Evolutionary conservation across 1,284 basidiomycete genomes (phyloP), one percentile per base, ranked within the genome.

Genomic region (Rhodotorula sp.): DNA sequence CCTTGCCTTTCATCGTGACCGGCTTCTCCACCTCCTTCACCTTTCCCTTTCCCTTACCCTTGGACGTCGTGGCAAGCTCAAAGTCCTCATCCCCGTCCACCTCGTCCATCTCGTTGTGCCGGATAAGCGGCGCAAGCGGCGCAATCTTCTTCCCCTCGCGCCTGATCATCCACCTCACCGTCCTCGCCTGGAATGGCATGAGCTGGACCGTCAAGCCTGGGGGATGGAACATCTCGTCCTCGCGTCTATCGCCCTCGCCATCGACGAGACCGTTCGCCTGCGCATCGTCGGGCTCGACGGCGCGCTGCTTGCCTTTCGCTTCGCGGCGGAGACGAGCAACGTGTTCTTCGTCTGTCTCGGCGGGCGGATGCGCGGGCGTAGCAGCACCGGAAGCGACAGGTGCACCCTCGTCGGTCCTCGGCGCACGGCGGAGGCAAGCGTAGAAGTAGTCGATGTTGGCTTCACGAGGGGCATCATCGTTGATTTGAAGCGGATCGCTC

Each of bases 141-240:
- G 54, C 22, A 20, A 65, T 55, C 15, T 48, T 27, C 57, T 75
- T 74, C 2, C 77, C 76, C 59, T 78, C 77, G 20, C 76, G 36
- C 10, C 39, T 44, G 19, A 78, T 66, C 69, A 78, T 66, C 77
- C 77, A 78, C 17, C 72, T 44, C 2, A 78, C 66, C 2, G 62
- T 62, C 22, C 75, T 46, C 47, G 64, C 66, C 65, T 78, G 77
- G 58, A 78, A 78, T 19, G 76, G 77, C 59, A 76, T 71, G 15
- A 76, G 56, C 29, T 59, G 59, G 32, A 71, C 64, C 24, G 57
- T 49, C 5, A 76, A 34, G 7, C 70, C 70, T 19, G 44, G 36
- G 1, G 74, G 70, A 29, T 55, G 48, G 6, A 75, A 44, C 51
- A 67, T 48, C 19, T 68, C 68, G 51, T 75, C 72, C 55, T 75